Evolutionary conservation across 1,139 yeast genomes (phyloP), one percentile per base, ranked within the genome.

Genomic region (Hemisphaericaspora xylanilytica): DNA sequence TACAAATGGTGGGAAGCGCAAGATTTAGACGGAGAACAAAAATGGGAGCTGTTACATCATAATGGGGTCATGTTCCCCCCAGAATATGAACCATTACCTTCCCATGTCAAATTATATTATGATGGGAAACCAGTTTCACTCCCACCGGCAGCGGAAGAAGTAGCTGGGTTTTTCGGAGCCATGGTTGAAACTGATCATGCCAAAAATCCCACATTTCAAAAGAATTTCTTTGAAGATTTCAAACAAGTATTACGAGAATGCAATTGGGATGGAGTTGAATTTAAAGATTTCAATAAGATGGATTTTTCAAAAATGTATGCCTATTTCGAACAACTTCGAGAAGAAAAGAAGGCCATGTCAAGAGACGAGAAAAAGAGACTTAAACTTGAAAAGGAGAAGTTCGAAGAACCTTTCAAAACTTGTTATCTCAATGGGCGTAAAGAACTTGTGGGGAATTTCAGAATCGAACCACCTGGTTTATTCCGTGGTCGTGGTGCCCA

Each of bases 401-500:
- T 73, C 11, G 97, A 90, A 61, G 96, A 86, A 54, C 85, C 85
- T 28, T 92, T 70, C 65, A 87, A 85, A 55, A 80, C 77, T 13
- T 90, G 97, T 65, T 56, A 77, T 30, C 69, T 90, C 39, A 88
- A 92, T 58, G 97, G 97, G 15, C 77, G 96, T 49, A 84, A 78
- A 53, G 97, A 90, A 57, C 90, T 83, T 52, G 94, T 92, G 29
- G 97, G 97, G 13, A 90, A 92, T 58, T 90, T 90, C 61, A 72
- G 92, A 53, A 83, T 92, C 39, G 98, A 92, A 69, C 97, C 97
- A 33, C 97, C 98, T 0, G 97, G 96, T 2, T 66, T 92, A 41
- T 92, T 90, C 58, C 75, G 97, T 59, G 98, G 97, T 32, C 85
- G 97, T 61, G 97, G 98, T 51, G 90, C 90, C 0, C 97, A 90